Percentiles rank a stretch among this genome's conserved stretches.
These are phyloP conservation scores for Xylaria sp. DNA, from an alignment of 2,329 filamentous ascomycete genomes.

Conservation along the genomic window DNA sequence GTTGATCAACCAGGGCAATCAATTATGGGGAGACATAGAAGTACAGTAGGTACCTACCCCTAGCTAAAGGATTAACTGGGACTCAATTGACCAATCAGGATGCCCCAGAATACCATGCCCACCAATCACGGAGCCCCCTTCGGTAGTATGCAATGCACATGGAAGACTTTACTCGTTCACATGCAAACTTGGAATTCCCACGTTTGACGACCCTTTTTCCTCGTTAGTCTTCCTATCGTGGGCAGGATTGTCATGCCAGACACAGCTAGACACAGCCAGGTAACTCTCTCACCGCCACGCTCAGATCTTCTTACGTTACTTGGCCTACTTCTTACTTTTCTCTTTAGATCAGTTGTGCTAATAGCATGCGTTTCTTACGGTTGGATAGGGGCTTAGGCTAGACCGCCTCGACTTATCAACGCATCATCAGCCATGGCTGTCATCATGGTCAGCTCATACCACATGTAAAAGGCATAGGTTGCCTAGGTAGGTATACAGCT, in stretches of 20 bases:
- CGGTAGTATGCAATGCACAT: constrained; percentile 3
- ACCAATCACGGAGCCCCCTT: constrained; percentile 11
- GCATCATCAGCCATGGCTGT: not conserved
- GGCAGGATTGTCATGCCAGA: not conserved
- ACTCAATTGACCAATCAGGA: constrained; percentile 33
- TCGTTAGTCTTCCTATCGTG: not conserved
- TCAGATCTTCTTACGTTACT: not conserved
- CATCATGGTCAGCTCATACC: not conserved
- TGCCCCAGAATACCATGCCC: constrained; percentile 5
- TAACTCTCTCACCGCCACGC: constrained; percentile 11
- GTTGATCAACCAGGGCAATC: constrained; percentile 11
- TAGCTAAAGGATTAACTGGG: constrained; percentile 7
- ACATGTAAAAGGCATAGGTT: not conserved
- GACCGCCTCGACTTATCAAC: constrained; percentile 11
- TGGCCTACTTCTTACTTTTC: not conserved
- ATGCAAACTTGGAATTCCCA: constrained; percentile 9
- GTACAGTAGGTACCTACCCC: not conserved
- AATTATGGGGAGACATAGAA: not conserved
- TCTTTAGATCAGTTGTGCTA: not conserved
- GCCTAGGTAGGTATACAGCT: too few relatives aligned
- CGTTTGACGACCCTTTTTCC: not conserved
- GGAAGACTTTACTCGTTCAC: constrained; percentile 10
- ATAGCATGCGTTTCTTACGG: not conserved
- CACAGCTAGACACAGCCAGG: not conserved
- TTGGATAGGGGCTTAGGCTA: not conserved